Evolutionary conservation across 2,329 filamentous ascomycete genomes (phyloP), one percentile per base, ranked within the genome.

Genomic region (Beauveria varroae): DNA sequence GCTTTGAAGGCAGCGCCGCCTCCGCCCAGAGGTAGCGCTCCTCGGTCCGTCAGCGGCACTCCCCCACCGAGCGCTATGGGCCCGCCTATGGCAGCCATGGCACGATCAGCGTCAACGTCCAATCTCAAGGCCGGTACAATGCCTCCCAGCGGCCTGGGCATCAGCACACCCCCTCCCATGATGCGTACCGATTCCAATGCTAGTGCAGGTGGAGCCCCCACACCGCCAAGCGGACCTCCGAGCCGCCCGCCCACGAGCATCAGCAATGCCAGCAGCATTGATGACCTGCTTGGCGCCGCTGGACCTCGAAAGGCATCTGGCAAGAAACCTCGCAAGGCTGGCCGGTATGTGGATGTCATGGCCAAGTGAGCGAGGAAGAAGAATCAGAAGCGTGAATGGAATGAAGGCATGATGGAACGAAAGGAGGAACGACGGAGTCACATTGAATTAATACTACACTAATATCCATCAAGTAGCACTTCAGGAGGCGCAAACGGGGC

Each of bases 261-360:
- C 81, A 96, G 91, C 74, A 91, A 91, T 70, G 91, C 91, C n/a
- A 96, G 88, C 74, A 95, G 89, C 68, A 96, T 99, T 70, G 95
- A 99, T 68, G 95, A 99, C 72, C 78, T 99, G 64, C 78, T 99
- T 24, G 90, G 90, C 5, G 86, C 89, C 5, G 85, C 89, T 3
- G 84, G 81, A 34, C 83, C 89, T 20, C 83, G 90, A 65, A 93
- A 89, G 68, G 78, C 80, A 5, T 81, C 81, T 0, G 76, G 70
- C 65, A 89, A 85, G 73, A 91, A 89, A 73, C 79, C 84, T 68
- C 91, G 91, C 79, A 96, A 92, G 80, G 86, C 88, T 24, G 88
- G 91, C 34, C 81, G 93, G 30, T 99, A 99, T 79, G 87, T 99
- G 34, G 95, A 99, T 81, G 91, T 99, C 63, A 97, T 98, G 92